Conservation (phyloP, 2,329 filamentous ascomycete genomes). For the Leptographium flavum region DNA sequence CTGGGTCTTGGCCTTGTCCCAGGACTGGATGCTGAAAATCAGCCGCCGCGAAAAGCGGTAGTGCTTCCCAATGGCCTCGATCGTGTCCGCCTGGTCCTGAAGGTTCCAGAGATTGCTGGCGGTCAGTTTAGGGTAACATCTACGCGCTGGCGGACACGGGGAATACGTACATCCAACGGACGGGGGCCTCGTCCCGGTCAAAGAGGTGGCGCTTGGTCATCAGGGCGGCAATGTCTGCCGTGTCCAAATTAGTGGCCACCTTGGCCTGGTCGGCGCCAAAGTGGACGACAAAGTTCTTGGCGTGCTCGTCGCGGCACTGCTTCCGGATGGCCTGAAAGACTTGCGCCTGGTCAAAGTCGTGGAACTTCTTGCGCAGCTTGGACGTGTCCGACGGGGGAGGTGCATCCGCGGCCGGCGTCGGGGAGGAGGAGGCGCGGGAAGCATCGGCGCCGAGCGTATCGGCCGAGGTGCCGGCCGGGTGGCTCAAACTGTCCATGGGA, state of each 20-base stretch:
- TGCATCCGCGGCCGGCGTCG: neutral
- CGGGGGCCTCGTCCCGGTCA: constrained; percentile 26
- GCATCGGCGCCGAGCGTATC: neutral
- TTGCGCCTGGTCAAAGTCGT: constrained; percentile 35
- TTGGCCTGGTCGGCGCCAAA: constrained; percentile 42
- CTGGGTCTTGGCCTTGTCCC: constrained; percentile 8
- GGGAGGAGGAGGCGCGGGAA: neutral
- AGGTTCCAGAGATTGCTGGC: constrained; percentile 56
- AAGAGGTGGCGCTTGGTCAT: constrained; percentile 13
- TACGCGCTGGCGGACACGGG: too few species aligned
- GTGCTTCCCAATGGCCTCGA: constrained; percentile 39
- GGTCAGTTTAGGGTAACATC: constrained; percentile 1
- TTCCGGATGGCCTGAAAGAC: constrained; percentile 30
- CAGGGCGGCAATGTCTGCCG: constrained; percentile 25
- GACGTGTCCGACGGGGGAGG: neutral
- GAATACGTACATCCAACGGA: constrained; percentile 52
- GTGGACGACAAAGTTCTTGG: constrained; percentile 49
- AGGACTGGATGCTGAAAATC: constrained; percentile 43
- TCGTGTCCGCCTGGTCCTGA: constrained; percentile 38
- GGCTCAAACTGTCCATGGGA: neutral
- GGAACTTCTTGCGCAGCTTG: constrained; percentile 21
- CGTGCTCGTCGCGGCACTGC: constrained; percentile 24
- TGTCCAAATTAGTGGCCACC: constrained; percentile 39
- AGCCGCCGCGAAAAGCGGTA: constrained; percentile 59
- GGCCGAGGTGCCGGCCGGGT: too few species aligned